Conservation (phyloP, 768 basidiomycete species). For the Boletus sp. region DNA sequence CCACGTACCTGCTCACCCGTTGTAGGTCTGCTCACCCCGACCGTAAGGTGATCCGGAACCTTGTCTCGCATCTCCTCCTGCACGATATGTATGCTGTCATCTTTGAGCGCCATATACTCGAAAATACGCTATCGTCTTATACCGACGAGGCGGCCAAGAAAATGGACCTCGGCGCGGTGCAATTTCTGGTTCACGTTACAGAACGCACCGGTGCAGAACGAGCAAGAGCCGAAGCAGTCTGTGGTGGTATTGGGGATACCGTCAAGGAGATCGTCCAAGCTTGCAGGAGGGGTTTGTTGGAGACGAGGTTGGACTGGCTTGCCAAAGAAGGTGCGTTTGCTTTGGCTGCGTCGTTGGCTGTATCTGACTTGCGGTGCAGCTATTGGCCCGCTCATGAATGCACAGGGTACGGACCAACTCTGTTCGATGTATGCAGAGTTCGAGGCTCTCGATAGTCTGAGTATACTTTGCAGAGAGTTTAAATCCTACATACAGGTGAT, state of each 20-base stretch:
- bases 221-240: constrained; percentile 48
- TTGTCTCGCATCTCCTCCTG: constrained; percentile 56
- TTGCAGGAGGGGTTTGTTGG: constrained; percentile 53
- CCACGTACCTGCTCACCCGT: not conserved
- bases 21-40: constrained; percentile 39
- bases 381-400: constrained; percentile 50
- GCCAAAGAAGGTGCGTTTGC: constrained; percentile 37
- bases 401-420: constrained; percentile 44
- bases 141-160: constrained; percentile 45
- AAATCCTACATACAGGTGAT: constrained; percentile 57
- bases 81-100: constrained; percentile 54
- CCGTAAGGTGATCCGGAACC: constrained; percentile 42
- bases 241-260: constrained; percentile 45
- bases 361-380: constrained; percentile 36
- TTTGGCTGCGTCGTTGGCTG: constrained; percentile 33
- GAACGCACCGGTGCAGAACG: constrained; percentile 55
- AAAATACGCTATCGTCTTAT: constrained; percentile 54
- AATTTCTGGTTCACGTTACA: constrained; percentile 52
- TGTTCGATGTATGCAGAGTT: constrained; percentile 61
- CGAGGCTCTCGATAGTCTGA: constrained; percentile 51
- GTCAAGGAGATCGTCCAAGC: constrained; percentile 50
- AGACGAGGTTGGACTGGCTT: constrained; percentile 43
- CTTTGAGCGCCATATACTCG: constrained; percentile 58
- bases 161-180: constrained; percentile 38
- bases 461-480: constrained; percentile 59